Evolutionary conservation across 306 rosid genomes (phyloP).

Genomic region (Quillaja saponaria): DNA sequence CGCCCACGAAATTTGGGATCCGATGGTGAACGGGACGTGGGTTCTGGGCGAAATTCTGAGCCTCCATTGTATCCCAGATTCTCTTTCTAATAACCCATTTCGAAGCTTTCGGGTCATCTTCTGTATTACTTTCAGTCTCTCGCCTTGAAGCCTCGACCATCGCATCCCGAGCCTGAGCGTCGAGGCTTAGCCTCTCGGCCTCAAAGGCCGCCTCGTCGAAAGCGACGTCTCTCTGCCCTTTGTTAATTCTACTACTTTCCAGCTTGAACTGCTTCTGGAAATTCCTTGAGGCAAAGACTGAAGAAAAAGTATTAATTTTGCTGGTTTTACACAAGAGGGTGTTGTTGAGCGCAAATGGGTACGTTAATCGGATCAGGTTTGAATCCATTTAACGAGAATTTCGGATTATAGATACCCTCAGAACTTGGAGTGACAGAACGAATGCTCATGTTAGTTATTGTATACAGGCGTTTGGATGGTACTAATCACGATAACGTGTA

Average conservation of each 20-base stretch:
- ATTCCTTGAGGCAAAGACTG: slow-evolving; percentile 25
- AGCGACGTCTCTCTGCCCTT: slow-evolving; percentile 3
- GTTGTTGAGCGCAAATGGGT: slow-evolving; percentile 22
- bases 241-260: slow-evolving; percentile 17
- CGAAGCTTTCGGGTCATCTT: slow-evolving; percentile 82
- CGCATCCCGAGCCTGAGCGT: slow-evolving; percentile 64
- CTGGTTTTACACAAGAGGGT: slow-evolving; percentile 17
- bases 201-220: slow-evolving; percentile 79
- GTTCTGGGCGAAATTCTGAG: slow-evolving; percentile 56
- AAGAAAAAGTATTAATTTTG: slow-evolving; percentile 7
- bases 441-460: too few species aligned
- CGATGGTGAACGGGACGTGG: slow-evolving; percentile 95
- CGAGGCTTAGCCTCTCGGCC: slow-evolving; percentile 69
- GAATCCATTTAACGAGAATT: slow-evolving; percentile 39
- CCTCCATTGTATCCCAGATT: slow-evolving; percentile 83
- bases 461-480: neutral
- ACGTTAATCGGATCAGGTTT: slow-evolving; percentile 33
- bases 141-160: slow-evolving; percentile 57
- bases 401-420: neutral
- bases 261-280: slow-evolving; percentile 29
- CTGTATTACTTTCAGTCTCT: slow-evolving; percentile 23
- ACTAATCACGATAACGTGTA: neutral
- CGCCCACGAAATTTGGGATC: slow-evolving; percentile 86
- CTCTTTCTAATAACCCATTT: slow-evolving; percentile 86
- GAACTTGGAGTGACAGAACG: too few species aligned